phyloP scores from a whole-genome alignment of 768 basidiomycete genomes.

The Kondoa malvinella region DNA sequence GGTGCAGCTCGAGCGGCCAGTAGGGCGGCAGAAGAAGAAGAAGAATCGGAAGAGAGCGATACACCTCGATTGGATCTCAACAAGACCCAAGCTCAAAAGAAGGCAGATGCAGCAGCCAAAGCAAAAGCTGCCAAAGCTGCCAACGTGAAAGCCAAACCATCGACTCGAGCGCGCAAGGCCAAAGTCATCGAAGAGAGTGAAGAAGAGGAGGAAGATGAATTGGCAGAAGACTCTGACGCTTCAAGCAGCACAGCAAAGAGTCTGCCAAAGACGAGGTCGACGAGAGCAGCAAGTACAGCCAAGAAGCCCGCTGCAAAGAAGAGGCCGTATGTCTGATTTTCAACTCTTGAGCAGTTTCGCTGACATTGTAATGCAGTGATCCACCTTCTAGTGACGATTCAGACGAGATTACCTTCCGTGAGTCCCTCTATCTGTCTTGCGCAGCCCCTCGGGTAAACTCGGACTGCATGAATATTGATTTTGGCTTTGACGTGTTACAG shows the following conservation, averaged over 20 bases:
- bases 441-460: background rate
- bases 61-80: background rate
- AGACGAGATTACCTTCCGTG: background rate
- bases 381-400: background rate
- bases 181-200: background rate
- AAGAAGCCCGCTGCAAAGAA: background rate
- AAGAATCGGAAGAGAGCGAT: background rate
- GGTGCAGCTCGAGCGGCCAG: no score
- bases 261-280: background rate
- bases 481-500: background rate
- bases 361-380: background rate
- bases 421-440: background rate
- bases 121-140: background rate
- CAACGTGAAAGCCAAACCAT: background rate
- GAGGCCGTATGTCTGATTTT: background rate
- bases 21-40: background rate
- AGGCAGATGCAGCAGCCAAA: background rate
- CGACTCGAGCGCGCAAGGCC: background rate
- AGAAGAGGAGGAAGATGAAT: background rate
- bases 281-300: background rate
- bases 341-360: background rate
- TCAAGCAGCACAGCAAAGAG: background rate
- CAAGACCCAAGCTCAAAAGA: background rate
- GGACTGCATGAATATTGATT: background rate
- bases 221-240: background rate